Percentiles rank a stretch among this genome's conserved stretches.
These are phyloP conservation scores for Hyphopichia pseudoburtonii DNA, from an alignment of 1,139 yeast genomes.

Conservation along the genomic window DNA sequence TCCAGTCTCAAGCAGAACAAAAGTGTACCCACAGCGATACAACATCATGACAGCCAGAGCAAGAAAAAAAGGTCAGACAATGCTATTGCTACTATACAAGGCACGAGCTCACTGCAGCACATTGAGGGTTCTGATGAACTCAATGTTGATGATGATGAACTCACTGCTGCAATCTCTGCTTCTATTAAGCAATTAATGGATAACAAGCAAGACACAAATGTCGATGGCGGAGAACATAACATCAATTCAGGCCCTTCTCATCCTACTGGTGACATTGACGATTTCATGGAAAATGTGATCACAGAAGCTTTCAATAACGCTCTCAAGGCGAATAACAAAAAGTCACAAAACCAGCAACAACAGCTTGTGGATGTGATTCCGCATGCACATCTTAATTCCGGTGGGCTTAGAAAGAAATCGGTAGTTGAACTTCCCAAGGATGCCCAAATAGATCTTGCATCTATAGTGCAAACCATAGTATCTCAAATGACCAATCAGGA, in stretches of 20 bases:
- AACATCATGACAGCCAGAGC: too few species aligned
- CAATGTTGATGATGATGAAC: slow-evolving; percentile 14
- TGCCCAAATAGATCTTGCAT: slow-evolving; percentile 15
- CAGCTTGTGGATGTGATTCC: too few species aligned
- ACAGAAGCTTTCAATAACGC: slow-evolving; percentile 36
- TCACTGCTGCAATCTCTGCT: slow-evolving; percentile 16
- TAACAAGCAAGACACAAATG: slow-evolving; percentile 4
- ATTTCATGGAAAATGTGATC: slow-evolving; percentile 30
- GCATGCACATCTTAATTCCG: too few species aligned
- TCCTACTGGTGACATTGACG: slow-evolving; percentile 14
- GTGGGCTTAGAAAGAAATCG: slow-evolving; percentile 1
- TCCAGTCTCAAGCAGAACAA: too few species aligned
- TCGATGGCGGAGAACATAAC: slow-evolving; percentile 1
- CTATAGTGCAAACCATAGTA: slow-evolving; percentile 23
- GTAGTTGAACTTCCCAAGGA: slow-evolving; percentile 1
- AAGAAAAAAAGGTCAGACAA: not conserved
- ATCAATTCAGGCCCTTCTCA: not conserved
- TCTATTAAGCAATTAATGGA: slow-evolving; percentile 15
- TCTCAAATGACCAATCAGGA: slow-evolving; percentile 16
- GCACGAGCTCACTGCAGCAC: too few species aligned
- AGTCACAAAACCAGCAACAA: too few species aligned
- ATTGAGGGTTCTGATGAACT: not conserved
- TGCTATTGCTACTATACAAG: too few species aligned
- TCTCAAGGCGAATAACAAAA: too few species aligned
- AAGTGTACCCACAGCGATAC: too few species aligned